Conservation (phyloP, 345 rosid species). For the Eucalyptus cloeziana region DNA sequence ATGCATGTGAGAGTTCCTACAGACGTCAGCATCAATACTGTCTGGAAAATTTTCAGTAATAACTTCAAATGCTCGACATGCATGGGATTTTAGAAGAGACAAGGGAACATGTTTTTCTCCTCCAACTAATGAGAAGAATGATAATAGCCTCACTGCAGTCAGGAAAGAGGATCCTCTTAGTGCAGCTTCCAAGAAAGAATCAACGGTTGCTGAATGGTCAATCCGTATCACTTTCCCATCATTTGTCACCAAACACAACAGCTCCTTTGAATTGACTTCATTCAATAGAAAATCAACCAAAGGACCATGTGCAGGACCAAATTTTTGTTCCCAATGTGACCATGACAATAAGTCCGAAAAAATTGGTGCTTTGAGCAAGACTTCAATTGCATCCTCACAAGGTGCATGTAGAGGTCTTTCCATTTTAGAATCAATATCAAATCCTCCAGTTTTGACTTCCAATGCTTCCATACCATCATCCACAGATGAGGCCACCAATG, state of each 20-base stretch:
- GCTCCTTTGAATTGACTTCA: conserved; percentile 53
- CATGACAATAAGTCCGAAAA: conserved; percentile 60
- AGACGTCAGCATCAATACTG: background rate
- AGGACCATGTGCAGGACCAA: conserved; percentile 75
- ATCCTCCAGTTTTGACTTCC: conserved; percentile 8
- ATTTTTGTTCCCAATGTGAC: conserved; percentile 85
- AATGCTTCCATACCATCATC: conserved; percentile 4
- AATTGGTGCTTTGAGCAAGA: conserved; percentile 68
- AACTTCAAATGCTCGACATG: conserved; percentile 63
- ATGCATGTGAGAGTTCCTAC: background rate
- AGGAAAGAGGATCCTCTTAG: conserved; percentile 61
- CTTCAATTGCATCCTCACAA: conserved; percentile 52
- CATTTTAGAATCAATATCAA: conserved; percentile 4
- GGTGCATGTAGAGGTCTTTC: conserved; percentile 18
- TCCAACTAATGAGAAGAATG: conserved; percentile 55
- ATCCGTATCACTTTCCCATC: conserved; percentile 75
- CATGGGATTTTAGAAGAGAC: conserved; percentile 62
- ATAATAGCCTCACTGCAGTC: conserved; percentile 62
- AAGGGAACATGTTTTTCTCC: conserved; percentile 63
- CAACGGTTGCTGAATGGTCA: conserved; percentile 60
- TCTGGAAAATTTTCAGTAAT: conserved; percentile 26
- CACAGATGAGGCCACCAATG: conserved; percentile 34
- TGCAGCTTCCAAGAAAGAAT: conserved; percentile 77
- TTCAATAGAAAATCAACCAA: conserved; percentile 52
- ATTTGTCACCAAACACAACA: conserved; percentile 67